Percentiles rank a stretch among this genome's conserved stretches.
These are phyloP conservation scores for Suhomyces kunorum DNA, from an alignment of 1,139 yeast genomes.

Conservation along the genomic window DNA sequence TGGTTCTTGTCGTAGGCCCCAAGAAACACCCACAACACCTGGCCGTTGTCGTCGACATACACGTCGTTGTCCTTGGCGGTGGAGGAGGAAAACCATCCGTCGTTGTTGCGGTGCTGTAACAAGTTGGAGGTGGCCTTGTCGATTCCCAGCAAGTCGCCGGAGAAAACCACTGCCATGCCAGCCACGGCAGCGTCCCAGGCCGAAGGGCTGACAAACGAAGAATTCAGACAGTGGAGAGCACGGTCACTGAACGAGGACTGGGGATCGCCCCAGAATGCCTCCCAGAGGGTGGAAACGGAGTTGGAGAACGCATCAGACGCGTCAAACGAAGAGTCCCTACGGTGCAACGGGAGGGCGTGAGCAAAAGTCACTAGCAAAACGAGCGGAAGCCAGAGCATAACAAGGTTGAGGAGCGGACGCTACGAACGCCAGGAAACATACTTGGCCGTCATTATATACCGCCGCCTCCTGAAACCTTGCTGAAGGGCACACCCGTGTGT, in stretches of 20 bases:
- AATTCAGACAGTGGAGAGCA: conserved; percentile 11
- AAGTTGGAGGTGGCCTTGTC: conserved; percentile 12
- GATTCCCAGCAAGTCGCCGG: conserved; percentile 6
- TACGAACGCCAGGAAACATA: not conserved
- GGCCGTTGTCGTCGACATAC: conserved; percentile 20
- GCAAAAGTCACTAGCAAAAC: not conserved
- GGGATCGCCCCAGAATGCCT: conserved; percentile 15
- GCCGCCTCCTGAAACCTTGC: not conserved
- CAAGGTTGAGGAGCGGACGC: too few species aligned
- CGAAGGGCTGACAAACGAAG: conserved; percentile 10
- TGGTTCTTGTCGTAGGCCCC: conserved; percentile 13
- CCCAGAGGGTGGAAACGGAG: conserved; percentile 7
- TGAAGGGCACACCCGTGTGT: not conserved
- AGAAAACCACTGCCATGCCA: conserved; percentile 15
- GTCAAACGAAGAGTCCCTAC: not conserved
- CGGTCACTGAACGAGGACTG: conserved; percentile 11
- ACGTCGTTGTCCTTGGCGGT: conserved; percentile 18
- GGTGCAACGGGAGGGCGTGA: not conserved
- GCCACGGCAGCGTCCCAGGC: conserved; percentile 19
- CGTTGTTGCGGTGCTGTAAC: conserved; percentile 12
- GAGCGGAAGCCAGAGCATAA: conserved; percentile 7
- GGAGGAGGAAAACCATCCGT: conserved; percentile 18
- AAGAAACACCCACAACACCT: conserved; percentile 18
- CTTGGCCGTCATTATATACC: not conserved
- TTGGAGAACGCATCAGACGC: conserved; percentile 4